phyloP scores from a whole-genome alignment of 768 basidiomycete species.

The Tricholoma saponaceum region DNA sequence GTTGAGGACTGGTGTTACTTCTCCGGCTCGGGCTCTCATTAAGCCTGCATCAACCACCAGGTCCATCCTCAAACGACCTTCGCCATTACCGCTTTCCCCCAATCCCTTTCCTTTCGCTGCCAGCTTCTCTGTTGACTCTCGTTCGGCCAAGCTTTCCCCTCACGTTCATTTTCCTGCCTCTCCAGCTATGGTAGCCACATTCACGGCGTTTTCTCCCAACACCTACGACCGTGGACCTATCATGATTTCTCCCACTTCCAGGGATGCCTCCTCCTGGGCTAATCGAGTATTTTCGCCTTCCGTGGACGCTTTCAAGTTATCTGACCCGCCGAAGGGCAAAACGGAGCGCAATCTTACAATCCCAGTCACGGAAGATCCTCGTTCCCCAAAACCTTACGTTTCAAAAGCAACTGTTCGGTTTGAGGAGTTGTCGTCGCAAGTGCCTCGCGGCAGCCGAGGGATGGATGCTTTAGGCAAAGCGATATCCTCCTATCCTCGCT shows the following conservation, averaged over 20 bases:
- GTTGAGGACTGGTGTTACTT: slow-evolving; percentile 29
- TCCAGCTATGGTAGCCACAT: slow-evolving; percentile 51
- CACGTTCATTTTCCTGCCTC: slow-evolving; percentile 70
- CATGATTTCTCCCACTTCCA: slow-evolving; percentile 51
- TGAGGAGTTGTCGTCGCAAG: slow-evolving; percentile 8
- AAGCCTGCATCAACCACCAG: slow-evolving; percentile 20
- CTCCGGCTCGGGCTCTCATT: slow-evolving; percentile 27
- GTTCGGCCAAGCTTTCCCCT: slow-evolving; percentile 32
- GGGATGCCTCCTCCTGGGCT: slow-evolving; percentile 52
- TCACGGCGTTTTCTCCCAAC: slow-evolving; percentile 51
- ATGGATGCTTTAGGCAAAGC: slow-evolving; percentile 24
- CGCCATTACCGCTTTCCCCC: slow-evolving; percentile 33
- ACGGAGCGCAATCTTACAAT: slow-evolving; percentile 2
- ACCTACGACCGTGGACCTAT: slow-evolving; percentile 67
- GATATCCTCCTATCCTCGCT: slow-evolving; percentile 33
- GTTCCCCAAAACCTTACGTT: slow-evolving; percentile 32
- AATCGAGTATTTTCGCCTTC: slow-evolving; percentile 40
- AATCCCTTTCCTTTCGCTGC: slow-evolving; percentile 24
- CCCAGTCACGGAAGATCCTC: slow-evolving; percentile 32
- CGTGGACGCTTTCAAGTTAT: slow-evolving; percentile 27
- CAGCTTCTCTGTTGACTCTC: slow-evolving; percentile 28
- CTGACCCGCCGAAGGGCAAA: slow-evolving; percentile 22
- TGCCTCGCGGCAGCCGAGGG: slow-evolving; percentile 14
- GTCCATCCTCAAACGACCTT: slow-evolving; percentile 39
- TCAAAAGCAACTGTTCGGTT: slow-evolving; percentile 9